These are phyloP conservation scores for Cladobotryum mycophilum DNA, from an alignment of 2,329 filamentous ascomycete species.

Conservation along the genomic window DNA sequence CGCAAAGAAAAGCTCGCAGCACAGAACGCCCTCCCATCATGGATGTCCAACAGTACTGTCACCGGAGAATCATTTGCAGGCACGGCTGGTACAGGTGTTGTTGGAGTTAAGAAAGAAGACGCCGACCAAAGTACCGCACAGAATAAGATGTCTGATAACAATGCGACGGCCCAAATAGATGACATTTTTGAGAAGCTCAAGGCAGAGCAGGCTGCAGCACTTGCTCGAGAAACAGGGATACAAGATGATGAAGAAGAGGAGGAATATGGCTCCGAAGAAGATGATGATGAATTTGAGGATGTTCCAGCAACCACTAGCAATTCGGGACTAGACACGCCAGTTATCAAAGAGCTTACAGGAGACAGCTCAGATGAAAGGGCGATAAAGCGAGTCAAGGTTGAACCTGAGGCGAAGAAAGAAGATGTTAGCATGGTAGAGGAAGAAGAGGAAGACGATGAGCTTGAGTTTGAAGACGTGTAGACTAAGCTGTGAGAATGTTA, in stretches of 20 bases:
- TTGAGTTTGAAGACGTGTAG: constrained; percentile 55
- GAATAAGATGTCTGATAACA: constrained; percentile 37
- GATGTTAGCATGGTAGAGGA: constrained; percentile 39
- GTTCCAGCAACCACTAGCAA: constrained; percentile 34
- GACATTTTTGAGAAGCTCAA: constrained; percentile 63
- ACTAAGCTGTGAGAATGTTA: too few relatives aligned
- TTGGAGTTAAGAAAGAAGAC: constrained; percentile 33
- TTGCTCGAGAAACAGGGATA: constrained; percentile 23
- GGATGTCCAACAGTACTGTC: constrained; percentile 67
- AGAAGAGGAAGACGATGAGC: constrained; percentile 44
- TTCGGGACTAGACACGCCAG: constrained; percentile 27
- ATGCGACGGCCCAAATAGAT: constrained; percentile 53
- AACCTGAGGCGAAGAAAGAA: constrained; percentile 42
- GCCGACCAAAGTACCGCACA: constrained; percentile 40
- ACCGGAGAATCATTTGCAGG: constrained; percentile 54
- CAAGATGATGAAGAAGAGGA: constrained; percentile 28
- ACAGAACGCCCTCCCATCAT: constrained; percentile 64
- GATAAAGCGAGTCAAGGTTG: constrained; percentile 57
- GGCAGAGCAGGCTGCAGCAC: constrained; percentile 48
- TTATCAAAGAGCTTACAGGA: constrained; percentile 30
- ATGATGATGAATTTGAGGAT: constrained; percentile 45
- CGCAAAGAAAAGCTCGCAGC: constrained; percentile 58
- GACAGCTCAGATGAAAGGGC: constrained; percentile 37
- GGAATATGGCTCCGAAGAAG: constrained; percentile 29
- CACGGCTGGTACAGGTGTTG: constrained; percentile 13